Evolutionary conservation across 257 asterid species (phyloP).

Genomic region (Avicennia marina): DNA sequence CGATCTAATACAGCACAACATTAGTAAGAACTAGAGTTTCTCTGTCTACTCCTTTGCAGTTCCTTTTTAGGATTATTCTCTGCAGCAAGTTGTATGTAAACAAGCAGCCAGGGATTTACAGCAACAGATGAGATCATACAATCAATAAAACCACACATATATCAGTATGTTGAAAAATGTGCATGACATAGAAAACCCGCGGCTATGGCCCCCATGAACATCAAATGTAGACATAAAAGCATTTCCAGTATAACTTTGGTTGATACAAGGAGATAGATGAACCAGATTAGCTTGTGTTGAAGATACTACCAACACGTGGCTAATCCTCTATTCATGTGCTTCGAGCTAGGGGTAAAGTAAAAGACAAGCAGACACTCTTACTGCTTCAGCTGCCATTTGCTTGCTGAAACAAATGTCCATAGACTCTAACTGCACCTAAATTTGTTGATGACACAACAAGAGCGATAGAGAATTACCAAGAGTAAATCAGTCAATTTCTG

Average conservation of each 20-base stretch:
- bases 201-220: background rate
- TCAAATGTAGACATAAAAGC: background rate
- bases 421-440: background rate
- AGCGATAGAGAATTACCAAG: background rate
- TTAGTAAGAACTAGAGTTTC: background rate
- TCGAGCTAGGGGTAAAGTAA: background rate
- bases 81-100: background rate
- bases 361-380: background rate
- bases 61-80: background rate
- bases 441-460: background rate
- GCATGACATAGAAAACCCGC: background rate
- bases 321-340: background rate
- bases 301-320: background rate
- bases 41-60: background rate
- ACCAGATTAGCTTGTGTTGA: background rate
- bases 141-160: background rate
- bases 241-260: background rate
- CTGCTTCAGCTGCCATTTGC: constrained; percentile 7
- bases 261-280: background rate
- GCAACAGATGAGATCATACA: background rate
- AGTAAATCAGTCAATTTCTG: background rate
- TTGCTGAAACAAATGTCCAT: background rate
- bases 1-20: background rate
- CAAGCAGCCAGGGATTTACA: background rate
- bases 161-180: background rate